Base-by-base conservation (phyloP, 352 stramenopile species). In the Globisporangium ultimum region DNA sequence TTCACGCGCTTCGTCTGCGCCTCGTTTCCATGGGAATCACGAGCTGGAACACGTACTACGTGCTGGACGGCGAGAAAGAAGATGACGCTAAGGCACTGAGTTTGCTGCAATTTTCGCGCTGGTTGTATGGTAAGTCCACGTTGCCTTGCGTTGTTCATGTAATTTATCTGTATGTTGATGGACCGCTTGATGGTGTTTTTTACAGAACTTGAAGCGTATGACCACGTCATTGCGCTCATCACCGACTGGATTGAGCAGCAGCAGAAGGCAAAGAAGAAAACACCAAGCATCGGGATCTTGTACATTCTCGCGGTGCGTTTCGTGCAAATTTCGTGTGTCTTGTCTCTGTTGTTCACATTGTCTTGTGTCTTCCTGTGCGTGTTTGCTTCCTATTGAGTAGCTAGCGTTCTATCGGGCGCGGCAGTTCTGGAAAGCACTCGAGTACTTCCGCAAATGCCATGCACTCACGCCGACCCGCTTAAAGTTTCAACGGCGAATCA, bases 101-200 rank as follows among this genome's bases (percentile, higher is more conserved):
- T 21, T 57, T 65, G 12, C 55, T 93, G 32, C 80, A 91, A 51
- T 47, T 88, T 11, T 74, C 74, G 13, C 62, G 84, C n/a, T 93
- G 84, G 84, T 81, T 91, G 43, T 93, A 86, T 55, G 65, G 84
- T 91, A 36, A 36, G 28, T 36, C 28, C 28, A 63, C 64, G 72
- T 49, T 24, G 3, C 21, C 15, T 43, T 9, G 11, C 3, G 21
- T 46, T 36, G 9, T 40, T 24, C 40, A 20, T 36, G 15, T 52
- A 6, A 49, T 34, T 18, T 28, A n/a, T 10, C 49, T 42, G 13
- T n/a, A 34, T 15, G 12, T 22, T 2, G 12, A 36, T 41, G 10
- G 24, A 28, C 24, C 24, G 24, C 24, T 12, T 48, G n/a, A 43
- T 34, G 32, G 22, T 49, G 15, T 43, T 13, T 54, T 3, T 21